These are phyloP conservation scores for Wickerhamomyces kurtzmanii DNA, from an alignment of 805 yeast genomes.

Conservation along the genomic window DNA sequence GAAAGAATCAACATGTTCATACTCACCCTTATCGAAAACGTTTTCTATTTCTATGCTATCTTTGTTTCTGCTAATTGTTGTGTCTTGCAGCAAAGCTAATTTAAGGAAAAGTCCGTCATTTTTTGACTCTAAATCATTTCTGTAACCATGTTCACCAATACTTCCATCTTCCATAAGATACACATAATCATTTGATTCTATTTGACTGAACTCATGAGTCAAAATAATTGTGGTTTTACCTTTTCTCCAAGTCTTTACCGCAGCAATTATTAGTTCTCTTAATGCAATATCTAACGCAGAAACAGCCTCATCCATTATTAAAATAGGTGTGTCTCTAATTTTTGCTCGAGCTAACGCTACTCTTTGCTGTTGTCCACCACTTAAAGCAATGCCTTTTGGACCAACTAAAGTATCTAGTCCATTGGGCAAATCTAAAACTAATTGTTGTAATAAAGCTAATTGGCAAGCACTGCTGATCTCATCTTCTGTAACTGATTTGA, in stretches of 20 bases:
- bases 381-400: slow-evolving; percentile 36
- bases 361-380: slow-evolving; percentile 91
- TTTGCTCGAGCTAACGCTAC: slow-evolving; percentile 79
- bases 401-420: slow-evolving; percentile 49
- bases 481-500: slow-evolving; percentile 12
- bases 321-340: slow-evolving; percentile 60
- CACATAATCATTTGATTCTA: slow-evolving; percentile 47
- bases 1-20: not conserved
- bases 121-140: slow-evolving; percentile 20
- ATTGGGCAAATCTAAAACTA: slow-evolving; percentile 37
- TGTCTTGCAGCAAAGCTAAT: slow-evolving; percentile 10
- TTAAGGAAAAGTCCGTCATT: slow-evolving; percentile 9
- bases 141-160: slow-evolving; percentile 34
- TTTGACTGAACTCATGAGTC: slow-evolving; percentile 66
- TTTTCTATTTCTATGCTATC: not conserved
- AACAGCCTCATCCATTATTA: slow-evolving; percentile 79
- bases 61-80: slow-evolving; percentile 1
- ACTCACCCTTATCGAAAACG: slow-evolving; percentile 1
- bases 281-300: slow-evolving; percentile 65
- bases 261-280: slow-evolving; percentile 33
- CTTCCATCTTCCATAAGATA: slow-evolving; percentile 50
- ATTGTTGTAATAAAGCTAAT: slow-evolving; percentile 40
- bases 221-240: slow-evolving; percentile 71
- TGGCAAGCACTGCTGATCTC: slow-evolving; percentile 34
- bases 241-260: slow-evolving; percentile 48